A percentile compares a stretch with the other conserved stretches of the same genome.
Conservation (phyloP, 495 filamentous ascomycete genomes). For the Tuber brumale region DNA sequence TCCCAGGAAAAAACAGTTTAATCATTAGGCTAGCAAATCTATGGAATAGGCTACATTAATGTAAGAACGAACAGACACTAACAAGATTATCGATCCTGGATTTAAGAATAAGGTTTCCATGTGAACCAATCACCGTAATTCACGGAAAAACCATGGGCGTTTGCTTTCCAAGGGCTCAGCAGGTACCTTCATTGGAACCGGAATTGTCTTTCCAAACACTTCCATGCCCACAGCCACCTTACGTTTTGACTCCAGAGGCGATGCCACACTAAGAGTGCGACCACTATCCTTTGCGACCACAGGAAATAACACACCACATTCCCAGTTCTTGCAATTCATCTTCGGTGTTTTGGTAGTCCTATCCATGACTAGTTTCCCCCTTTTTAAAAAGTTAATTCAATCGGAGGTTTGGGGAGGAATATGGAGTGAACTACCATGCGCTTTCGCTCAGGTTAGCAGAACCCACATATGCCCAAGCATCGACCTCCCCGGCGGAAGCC, state of each 20-base stretch:
- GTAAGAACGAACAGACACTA: not conserved
- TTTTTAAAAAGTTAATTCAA: slow-evolving; percentile 8
- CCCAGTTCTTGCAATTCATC: slow-evolving; percentile 88
- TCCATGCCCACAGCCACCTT: slow-evolving; percentile 41
- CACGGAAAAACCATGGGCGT: slow-evolving; percentile 54
- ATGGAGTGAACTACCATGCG: slow-evolving; percentile 63
- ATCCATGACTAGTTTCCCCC: slow-evolving; percentile 64
- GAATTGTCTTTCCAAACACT: slow-evolving; percentile 55
- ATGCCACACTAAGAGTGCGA: slow-evolving; percentile 7
- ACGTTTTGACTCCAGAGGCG: not conserved
- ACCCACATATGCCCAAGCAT: slow-evolving; percentile 78
- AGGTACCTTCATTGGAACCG: slow-evolving; percentile 67
- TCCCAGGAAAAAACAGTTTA: not conserved
- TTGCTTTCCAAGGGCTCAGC: slow-evolving; percentile 47
- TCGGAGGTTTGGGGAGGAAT: not conserved
- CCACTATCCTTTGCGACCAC: slow-evolving; percentile 24
- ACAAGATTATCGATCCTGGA: not conserved
- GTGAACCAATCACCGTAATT: not conserved
- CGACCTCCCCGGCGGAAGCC: slow-evolving; percentile 26
- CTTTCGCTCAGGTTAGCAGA: slow-evolving; percentile 87
- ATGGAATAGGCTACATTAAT: not conserved
- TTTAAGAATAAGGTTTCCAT: not conserved
- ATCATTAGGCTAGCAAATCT: not conserved
- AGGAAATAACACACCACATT: slow-evolving; percentile 79
- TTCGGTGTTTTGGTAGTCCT: slow-evolving; percentile 57